These are phyloP conservation scores for Gossypium laxum DNA, from an alignment of 441 rosid genomes.

Conservation along the genomic window DNA sequence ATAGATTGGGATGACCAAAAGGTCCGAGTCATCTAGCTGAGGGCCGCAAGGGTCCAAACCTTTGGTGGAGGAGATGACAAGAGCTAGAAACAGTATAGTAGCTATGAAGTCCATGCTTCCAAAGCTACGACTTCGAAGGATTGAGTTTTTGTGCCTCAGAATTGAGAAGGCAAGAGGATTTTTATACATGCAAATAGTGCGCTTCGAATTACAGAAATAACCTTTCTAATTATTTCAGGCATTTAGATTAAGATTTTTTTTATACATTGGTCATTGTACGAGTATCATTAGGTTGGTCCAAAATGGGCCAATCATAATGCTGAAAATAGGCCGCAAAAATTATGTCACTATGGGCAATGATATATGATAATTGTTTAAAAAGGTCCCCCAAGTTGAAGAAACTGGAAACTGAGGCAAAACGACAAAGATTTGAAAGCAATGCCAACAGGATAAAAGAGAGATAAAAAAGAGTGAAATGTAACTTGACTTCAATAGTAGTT, in stretches of 20 bases:
- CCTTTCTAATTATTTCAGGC: conserved; percentile 18
- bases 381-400: not conserved
- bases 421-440: not conserved
- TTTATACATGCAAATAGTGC: conserved; percentile 8
- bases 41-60: conserved; percentile 34
- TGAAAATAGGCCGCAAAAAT: not conserved
- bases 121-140: not conserved
- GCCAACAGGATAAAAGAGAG: not conserved
- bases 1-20: conserved; percentile 43
- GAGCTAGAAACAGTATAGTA: conserved; percentile 25
- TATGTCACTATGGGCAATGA: not conserved
- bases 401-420: not conserved
- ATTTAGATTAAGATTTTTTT: too few species aligned
- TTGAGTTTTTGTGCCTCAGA: conserved; percentile 9
- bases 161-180: not conserved
- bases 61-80: conserved; percentile 24
- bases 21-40: conserved; percentile 22
- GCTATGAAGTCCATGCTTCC: conserved; percentile 33
- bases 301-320: not conserved
- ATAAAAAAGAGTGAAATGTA: too few species aligned
- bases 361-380: not conserved
- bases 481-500: too few species aligned
- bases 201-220: conserved; percentile 16
- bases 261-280: too few species aligned
- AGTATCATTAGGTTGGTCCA: too few species aligned